Evolutionary conservation across 768 basidiomycete genomes (phyloP).

Genomic region (Amylocystis lapponica): DNA sequence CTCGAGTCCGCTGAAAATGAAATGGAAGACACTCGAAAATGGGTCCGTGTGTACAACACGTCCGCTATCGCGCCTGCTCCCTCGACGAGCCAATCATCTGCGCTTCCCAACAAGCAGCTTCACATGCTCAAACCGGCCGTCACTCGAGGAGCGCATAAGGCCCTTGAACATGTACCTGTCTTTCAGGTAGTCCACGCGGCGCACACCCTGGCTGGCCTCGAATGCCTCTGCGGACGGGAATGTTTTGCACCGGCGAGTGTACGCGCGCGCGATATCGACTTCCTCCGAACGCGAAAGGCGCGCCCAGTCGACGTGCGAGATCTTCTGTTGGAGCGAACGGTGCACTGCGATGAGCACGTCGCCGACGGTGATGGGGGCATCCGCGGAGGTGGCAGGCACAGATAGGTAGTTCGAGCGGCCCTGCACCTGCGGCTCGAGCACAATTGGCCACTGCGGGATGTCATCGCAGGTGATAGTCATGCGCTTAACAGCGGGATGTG

Average conservation of each 20-base stretch:
- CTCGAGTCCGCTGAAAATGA: too few species aligned
- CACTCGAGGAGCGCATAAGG: slow-evolving; percentile 23
- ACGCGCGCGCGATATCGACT: slow-evolving; percentile 30
- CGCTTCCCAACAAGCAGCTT: slow-evolving; percentile 14
- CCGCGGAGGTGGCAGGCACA: slow-evolving; percentile 19
- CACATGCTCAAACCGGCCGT: slow-evolving; percentile 15
- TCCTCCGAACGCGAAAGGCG: slow-evolving; percentile 20
- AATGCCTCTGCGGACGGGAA: slow-evolving; percentile 24
- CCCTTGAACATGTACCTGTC: slow-evolving; percentile 33
- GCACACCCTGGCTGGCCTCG: slow-evolving; percentile 34
- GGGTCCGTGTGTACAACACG: too few species aligned
- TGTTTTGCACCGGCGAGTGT: slow-evolving; percentile 30
- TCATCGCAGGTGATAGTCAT: slow-evolving; percentile 54
- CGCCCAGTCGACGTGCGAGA: slow-evolving; percentile 32
- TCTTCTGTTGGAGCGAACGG: slow-evolving; percentile 34
- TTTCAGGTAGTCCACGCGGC: slow-evolving; percentile 33
- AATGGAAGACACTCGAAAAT: too few species aligned
- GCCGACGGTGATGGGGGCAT: slow-evolving; percentile 42
- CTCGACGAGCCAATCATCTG: too few species aligned
- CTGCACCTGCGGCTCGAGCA: slow-evolving; percentile 31
- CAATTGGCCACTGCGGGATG: slow-evolving; percentile 58
- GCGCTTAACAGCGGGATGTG: slow-evolving; percentile 45
- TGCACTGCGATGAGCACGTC: slow-evolving; percentile 53
- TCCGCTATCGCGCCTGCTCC: too few species aligned
- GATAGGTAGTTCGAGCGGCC: slow-evolving; percentile 12